phyloP scores from a whole-genome alignment of 1,284 basidiomycete species.

The Moniliella sp. region DNA sequence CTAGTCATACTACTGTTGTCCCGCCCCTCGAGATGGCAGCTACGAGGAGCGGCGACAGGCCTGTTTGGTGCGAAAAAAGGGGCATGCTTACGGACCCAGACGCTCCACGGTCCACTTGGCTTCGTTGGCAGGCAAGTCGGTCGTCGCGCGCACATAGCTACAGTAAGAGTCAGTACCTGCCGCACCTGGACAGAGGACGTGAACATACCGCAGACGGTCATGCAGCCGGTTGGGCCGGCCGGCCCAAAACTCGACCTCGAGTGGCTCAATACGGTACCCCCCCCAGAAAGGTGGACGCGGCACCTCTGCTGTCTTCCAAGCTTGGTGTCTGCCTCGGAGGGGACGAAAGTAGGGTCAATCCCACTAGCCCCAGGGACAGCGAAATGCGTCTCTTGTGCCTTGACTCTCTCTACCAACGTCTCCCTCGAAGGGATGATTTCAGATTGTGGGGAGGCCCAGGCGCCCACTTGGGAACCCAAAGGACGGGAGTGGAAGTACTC shows the following conservation, averaged over 20 bases:
- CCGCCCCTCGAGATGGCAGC: too few relatives aligned
- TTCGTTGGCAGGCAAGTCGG: background rate
- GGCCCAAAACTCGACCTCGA: slow-evolving; percentile 42
- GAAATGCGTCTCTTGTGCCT: too few relatives aligned
- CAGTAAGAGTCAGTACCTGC: background rate
- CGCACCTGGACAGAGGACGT: background rate
- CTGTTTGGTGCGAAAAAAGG: too few relatives aligned
- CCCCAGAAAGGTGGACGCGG: slow-evolving; percentile 60
- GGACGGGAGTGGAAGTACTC: slow-evolving; percentile 69
- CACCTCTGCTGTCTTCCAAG: too few relatives aligned
- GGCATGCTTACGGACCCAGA: background rate
- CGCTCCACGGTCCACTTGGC: background rate
- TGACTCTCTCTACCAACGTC: slow-evolving; percentile 42
- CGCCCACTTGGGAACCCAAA: slow-evolving; percentile 61
- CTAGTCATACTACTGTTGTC: too few relatives aligned
- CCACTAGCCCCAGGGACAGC: too few relatives aligned
- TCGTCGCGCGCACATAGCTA: background rate
- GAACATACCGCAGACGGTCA: slow-evolving; percentile 9
- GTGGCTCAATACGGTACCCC: slow-evolving; percentile 74
- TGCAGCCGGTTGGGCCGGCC: slow-evolving; percentile 26
- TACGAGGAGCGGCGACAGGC: too few relatives aligned
- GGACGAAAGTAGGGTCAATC: too few relatives aligned
- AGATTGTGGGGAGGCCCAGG: slow-evolving; percentile 79
- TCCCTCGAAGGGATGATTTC: slow-evolving; percentile 49
- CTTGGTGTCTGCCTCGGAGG: too few relatives aligned